Conservation (phyloP, 2,329 filamentous ascomycete genomes). For the Paracorniculantispora psalliotae region DNA sequence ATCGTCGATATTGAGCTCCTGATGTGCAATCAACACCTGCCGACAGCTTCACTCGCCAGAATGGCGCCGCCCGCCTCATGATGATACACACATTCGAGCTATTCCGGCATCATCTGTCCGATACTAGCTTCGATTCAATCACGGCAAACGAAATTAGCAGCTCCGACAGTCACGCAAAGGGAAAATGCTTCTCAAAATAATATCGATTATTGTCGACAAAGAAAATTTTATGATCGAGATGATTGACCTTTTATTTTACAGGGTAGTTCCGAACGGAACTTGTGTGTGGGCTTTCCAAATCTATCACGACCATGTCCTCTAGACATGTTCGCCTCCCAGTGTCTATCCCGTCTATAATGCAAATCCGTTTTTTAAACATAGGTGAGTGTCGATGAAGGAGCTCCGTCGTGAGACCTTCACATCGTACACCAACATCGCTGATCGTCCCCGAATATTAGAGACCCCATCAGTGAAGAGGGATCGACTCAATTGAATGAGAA, state of each 20-base stretch:
- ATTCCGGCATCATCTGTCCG: no score
- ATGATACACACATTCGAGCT: no score
- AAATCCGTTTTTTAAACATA: slow-evolving; percentile 15
- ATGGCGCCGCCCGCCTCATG: no score
- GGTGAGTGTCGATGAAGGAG: slow-evolving; percentile 6
- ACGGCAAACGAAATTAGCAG: not conserved
- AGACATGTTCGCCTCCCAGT: slow-evolving; percentile 23
- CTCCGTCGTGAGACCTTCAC: slow-evolving; percentile 7
- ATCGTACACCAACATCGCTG: slow-evolving; percentile 14
- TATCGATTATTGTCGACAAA: slow-evolving; percentile 17
- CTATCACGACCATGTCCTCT: slow-evolving; percentile 31
- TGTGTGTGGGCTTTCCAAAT: slow-evolving; percentile 28
- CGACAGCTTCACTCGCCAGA: no score
- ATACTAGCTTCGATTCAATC: not conserved
- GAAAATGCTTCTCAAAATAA: not conserved
- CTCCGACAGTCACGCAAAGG: not conserved
- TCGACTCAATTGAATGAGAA: slow-evolving; percentile 18
- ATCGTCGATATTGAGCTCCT: no score
- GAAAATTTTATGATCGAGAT: slow-evolving; percentile 32
- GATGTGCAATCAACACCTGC: no score
- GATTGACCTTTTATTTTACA: slow-evolving; percentile 42
- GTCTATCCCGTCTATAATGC: slow-evolving; percentile 16
- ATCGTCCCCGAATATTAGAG: slow-evolving; percentile 15
- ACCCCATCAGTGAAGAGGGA: slow-evolving; percentile 15
- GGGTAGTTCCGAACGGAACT: slow-evolving; percentile 31